Evolutionary conservation across 768 basidiomycete genomes (phyloP).

Genomic region (Pisolithus orientalis): DNA sequence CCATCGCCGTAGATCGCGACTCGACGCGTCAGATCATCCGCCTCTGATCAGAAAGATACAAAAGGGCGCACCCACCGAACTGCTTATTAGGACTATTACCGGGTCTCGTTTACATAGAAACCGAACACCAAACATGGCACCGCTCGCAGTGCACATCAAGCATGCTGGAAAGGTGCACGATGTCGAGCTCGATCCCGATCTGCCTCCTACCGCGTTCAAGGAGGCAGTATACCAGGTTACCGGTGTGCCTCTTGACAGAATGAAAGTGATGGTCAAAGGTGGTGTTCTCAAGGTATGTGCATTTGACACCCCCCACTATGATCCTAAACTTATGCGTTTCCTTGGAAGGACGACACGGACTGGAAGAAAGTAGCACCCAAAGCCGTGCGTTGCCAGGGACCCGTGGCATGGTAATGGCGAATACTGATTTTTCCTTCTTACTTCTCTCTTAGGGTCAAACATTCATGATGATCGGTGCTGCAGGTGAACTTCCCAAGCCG

Average conservation of each 20-base stretch:
- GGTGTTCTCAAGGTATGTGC: conserved; percentile 73
- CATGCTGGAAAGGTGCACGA: conserved; percentile 79
- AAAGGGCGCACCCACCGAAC: no score
- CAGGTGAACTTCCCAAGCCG: conserved; percentile 86
- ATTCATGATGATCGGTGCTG: conserved; percentile 90
- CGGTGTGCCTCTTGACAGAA: conserved; percentile 82
- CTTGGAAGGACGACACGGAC: conserved; percentile 73
- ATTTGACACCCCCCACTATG: conserved; percentile 8
- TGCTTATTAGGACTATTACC: no score
- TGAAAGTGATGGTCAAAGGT: conserved; percentile 97
- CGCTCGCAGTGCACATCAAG: conserved; percentile 76
- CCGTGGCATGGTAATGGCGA: neutral
- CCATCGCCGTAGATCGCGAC: conserved; percentile 13
- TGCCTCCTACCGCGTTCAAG: conserved; percentile 72
- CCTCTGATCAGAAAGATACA: conserved; percentile 1
- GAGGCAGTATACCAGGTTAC: conserved; percentile 74
- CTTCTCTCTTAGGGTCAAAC: conserved; percentile 60
- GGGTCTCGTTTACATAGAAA: neutral
- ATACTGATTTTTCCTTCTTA: conserved; percentile 1
- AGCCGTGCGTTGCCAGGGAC: conserved; percentile 43
- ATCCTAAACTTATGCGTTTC: neutral
- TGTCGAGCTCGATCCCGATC: conserved; percentile 66
- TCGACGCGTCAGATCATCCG: conserved; percentile 9
- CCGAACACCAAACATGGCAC: conserved; percentile 43
- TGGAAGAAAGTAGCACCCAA: conserved; percentile 84